Conservation (phyloP, 2,329 filamentous ascomycete species). For the Colletotrichum cereale region DNA sequence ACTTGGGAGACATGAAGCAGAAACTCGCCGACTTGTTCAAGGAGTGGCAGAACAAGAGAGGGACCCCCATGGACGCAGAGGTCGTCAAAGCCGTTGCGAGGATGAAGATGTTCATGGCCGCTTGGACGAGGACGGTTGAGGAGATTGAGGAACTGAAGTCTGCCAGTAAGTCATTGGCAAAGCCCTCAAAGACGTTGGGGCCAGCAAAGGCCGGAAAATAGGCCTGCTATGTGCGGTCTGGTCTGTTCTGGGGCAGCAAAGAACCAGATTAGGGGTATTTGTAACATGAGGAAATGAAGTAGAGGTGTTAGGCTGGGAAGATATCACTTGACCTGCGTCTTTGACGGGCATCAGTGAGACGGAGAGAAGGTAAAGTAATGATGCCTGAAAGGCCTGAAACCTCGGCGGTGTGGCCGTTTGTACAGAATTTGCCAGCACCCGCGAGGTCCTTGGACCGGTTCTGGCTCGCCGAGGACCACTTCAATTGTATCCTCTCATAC, state of each 20-base stretch:
- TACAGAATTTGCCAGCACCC: constrained; percentile 1
- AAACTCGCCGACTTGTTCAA: neutral
- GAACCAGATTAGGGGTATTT: neutral
- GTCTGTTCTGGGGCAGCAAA: neutral
- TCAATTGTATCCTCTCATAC: neutral
- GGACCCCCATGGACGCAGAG: neutral
- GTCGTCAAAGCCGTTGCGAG: neutral
- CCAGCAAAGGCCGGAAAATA: neutral
- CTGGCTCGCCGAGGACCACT: too few species aligned
- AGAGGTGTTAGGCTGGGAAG: neutral
- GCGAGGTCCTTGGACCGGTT: neutral
- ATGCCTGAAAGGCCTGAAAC: neutral
- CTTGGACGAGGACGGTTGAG: neutral
- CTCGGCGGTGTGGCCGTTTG: constrained; percentile 1
- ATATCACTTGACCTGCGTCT: neutral
- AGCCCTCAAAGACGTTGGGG: neutral
- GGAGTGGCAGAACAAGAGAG: neutral
- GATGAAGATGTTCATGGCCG: constrained; percentile 4
- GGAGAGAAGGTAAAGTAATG: neutral
- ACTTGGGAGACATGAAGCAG: neutral
- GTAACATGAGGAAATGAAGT: neutral
- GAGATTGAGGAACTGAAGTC: neutral
- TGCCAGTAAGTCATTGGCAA: too few species aligned
- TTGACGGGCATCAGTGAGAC: too few species aligned
- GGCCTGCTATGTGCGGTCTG: neutral